A percentile compares a stretch with the other conserved stretches of the same genome.
These are phyloP conservation scores for Melanogaster broomeanus DNA, from an alignment of 768 basidiomycete species.

Conservation along the genomic window DNA sequence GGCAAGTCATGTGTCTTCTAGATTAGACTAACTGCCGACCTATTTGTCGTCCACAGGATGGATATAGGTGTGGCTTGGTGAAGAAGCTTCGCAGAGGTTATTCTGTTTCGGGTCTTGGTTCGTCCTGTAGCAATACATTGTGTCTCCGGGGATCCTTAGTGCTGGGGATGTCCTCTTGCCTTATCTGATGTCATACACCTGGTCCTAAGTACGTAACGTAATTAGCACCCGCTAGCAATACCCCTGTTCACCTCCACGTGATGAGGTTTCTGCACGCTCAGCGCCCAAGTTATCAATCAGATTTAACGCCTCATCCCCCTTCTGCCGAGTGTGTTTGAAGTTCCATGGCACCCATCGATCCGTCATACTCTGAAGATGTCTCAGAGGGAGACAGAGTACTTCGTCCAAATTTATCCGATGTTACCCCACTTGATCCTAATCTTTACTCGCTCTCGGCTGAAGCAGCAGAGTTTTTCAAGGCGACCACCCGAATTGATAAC, in stretches of 20 bases:
- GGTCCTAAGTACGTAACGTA: no score
- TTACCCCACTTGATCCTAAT: neutral
- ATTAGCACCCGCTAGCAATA: no score
- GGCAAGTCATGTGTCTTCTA: neutral
- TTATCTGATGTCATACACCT: no score
- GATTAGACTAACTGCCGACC: neutral
- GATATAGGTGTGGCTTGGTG: neutral
- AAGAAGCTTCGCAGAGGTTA: neutral
- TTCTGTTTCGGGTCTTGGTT: neutral
- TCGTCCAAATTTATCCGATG: neutral
- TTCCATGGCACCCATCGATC: neutral
- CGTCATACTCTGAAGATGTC: neutral
- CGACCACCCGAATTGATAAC: conserved; percentile 23
- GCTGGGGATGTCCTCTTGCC: no score
- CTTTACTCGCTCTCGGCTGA: conserved; percentile 3
- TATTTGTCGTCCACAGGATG: neutral
- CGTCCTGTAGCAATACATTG: neutral
- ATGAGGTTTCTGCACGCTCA: no score
- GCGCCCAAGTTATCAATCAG: no score
- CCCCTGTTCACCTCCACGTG: no score
- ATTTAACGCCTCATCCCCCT: no score
- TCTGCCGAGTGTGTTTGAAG: no score
- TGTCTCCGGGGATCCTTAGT: neutral
- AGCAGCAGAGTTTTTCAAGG: conserved; percentile 22
- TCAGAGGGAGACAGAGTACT: neutral